These are phyloP conservation scores for Globisporangium acanthophoron DNA, from an alignment of 352 stramenopile genomes.

Conservation along the genomic window DNA sequence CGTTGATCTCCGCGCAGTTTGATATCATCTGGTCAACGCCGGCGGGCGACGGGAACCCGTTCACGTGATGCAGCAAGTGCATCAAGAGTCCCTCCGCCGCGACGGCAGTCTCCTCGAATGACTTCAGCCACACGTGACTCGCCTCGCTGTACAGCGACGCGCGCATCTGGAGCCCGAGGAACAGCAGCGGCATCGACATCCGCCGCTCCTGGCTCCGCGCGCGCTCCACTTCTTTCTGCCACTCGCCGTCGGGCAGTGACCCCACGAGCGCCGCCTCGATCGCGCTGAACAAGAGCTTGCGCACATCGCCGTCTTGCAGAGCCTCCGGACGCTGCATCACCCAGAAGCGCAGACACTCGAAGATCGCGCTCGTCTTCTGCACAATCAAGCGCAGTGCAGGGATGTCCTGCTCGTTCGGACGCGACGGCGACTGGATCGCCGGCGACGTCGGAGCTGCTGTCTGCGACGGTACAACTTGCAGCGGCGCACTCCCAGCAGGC, in stretches of 20 bases:
- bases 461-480: not conserved
- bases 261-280: conserved; percentile 84
- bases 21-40: conserved; percentile 84
- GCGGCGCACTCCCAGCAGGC: conserved; percentile 7
- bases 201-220: conserved; percentile 51
- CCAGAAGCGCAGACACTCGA: conserved; percentile 84
- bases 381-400: conserved; percentile 69
- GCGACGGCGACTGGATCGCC: conserved; percentile 31
- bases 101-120: conserved; percentile 81
- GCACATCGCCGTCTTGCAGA: conserved; percentile 71
- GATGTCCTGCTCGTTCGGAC: conserved; percentile 52
- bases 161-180: conserved; percentile 82
- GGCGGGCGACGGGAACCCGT: conserved; percentile 77
- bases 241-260: conserved; percentile 71
- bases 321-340: conserved; percentile 74
- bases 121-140: conserved; percentile 68
- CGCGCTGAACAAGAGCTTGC: conserved; percentile 80
- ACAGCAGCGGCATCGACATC: conserved; percentile 81
- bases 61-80: conserved; percentile 83
- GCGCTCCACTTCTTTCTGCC: conserved; percentile 74
- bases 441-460: conserved; percentile 18
- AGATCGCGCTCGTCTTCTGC: conserved; percentile 81
- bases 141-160: conserved; percentile 70
- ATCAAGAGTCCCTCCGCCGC: conserved; percentile 77
- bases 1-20: conserved; percentile 63